Conservation (phyloP, 768 basidiomycete genomes). For the Chalciporus piperatus region DNA sequence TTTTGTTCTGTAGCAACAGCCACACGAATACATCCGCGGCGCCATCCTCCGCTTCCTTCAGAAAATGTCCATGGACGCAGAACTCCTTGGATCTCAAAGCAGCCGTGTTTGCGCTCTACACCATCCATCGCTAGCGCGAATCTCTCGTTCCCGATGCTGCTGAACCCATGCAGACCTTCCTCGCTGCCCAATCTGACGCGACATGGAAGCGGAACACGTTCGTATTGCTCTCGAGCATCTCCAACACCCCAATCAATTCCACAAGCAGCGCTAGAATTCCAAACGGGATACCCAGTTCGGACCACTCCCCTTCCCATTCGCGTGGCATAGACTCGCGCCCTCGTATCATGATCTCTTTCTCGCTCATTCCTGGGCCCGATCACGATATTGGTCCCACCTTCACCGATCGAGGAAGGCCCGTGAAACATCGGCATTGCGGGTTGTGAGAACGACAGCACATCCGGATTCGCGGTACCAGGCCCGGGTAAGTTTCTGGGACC, state of each 20-base stretch:
- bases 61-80: conserved; percentile 90
- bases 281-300: conserved; percentile 23
- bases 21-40: conserved; percentile 98
- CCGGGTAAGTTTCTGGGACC: conserved; percentile 11
- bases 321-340: conserved; percentile 8
- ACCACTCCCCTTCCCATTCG: conserved; percentile 24
- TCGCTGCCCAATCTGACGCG: conserved; percentile 91
- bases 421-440: conserved; percentile 29
- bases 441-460: conserved; percentile 20
- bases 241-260: conserved; percentile 33
- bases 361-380: conserved; percentile 25
- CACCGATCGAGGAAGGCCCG: conserved; percentile 20
- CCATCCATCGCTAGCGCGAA: conserved; percentile 93
- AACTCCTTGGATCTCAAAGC: conserved; percentile 97
- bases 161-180: conserved; percentile 93
- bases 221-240: conserved; percentile 66
- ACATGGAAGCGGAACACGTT: conserved; percentile 98
- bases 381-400: conserved; percentile 23
- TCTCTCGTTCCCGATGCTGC: conserved; percentile 94
- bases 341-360: conserved; percentile 27
- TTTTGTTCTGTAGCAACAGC: conserved; percentile 76
- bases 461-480: conserved; percentile 12
- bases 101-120: conserved; percentile 93
- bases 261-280: conserved; percentile 33
- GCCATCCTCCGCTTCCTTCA: conserved; percentile 95